phyloP scores from a whole-genome alignment of 202 grass and related monocot genomes.

The Dendrocalamus latiflorus region DNA sequence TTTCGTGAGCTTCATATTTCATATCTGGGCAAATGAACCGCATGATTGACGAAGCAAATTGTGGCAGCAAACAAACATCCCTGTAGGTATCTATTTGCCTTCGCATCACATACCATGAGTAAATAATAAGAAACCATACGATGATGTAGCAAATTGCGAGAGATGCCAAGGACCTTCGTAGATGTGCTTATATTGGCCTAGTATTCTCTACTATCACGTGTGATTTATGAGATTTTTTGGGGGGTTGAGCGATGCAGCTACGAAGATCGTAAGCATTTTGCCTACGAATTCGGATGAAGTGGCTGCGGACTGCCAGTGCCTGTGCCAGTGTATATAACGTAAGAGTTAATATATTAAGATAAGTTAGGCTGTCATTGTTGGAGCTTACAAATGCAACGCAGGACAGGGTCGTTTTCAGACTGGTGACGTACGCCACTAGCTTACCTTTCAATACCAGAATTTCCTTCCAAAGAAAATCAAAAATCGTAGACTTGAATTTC shows the following conservation, averaged over 20 bases:
- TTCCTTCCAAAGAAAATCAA: not conserved
- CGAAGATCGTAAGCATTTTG: not conserved
- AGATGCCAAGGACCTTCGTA: not conserved
- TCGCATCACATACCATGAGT: no score
- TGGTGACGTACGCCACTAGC: not conserved
- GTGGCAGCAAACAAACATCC: not conserved
- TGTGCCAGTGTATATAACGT: not conserved
- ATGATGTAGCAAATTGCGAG: not conserved
- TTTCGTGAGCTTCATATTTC: not conserved
- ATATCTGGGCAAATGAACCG: not conserved
- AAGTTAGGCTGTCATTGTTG: slow-evolving; percentile 17
- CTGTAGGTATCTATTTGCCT: no score
- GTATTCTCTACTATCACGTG: not conserved
- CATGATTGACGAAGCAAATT: not conserved
- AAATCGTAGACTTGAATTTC: not conserved
- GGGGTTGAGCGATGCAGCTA: not conserved
- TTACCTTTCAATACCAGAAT: not conserved
- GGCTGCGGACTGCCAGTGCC: not conserved
- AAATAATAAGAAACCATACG: no score
- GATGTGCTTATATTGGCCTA: not conserved
- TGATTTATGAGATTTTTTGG: not conserved
- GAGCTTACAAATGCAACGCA: not conserved
- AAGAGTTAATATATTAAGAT: not conserved
- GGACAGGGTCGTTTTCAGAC: not conserved
- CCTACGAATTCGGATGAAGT: not conserved